phyloP scores from a whole-genome alignment of 2,329 filamentous ascomycete species.

The Penicillium sp. region DNA sequence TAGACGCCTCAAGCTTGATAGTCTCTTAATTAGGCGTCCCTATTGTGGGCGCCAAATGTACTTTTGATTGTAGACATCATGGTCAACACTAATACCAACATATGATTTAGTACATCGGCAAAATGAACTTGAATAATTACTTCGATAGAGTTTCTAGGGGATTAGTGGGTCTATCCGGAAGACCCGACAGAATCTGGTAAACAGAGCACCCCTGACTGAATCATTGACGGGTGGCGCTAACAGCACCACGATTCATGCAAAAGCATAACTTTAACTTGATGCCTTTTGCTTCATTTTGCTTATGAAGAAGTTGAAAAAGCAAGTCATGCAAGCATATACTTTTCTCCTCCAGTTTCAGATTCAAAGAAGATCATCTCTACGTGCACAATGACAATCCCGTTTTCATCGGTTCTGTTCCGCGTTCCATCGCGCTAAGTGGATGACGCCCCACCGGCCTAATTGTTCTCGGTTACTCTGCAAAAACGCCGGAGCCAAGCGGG shows the following conservation, averaged over 20 bases:
- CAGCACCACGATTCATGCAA: not conserved
- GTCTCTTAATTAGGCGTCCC: not conserved
- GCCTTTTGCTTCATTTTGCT: too few relatives aligned
- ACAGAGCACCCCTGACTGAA: not conserved
- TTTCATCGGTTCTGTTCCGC: not conserved
- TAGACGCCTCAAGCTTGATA: not conserved
- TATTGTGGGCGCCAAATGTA: not conserved
- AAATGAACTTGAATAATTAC: not conserved
- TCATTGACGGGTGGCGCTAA: not conserved
- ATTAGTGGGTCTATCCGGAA: not conserved
- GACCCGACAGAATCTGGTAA: not conserved
- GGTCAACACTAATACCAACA: not conserved
- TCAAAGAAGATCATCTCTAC: not conserved
- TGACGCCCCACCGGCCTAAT: not conserved
- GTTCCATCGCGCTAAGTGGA: slow-evolving; percentile 11
- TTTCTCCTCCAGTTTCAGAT: not conserved
- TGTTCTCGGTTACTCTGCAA: not conserved
- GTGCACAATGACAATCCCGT: slow-evolving; percentile 4
- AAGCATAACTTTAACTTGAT: not conserved
- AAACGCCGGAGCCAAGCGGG: slow-evolving; percentile 1
- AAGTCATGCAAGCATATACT: not conserved
- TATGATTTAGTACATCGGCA: not conserved
- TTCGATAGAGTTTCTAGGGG: not conserved
- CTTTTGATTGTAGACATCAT: not conserved
- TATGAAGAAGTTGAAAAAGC: too few relatives aligned